Evolutionary conservation across 352 stramenopile species (phyloP).

Genomic region (Pythium phragmitis): DNA sequence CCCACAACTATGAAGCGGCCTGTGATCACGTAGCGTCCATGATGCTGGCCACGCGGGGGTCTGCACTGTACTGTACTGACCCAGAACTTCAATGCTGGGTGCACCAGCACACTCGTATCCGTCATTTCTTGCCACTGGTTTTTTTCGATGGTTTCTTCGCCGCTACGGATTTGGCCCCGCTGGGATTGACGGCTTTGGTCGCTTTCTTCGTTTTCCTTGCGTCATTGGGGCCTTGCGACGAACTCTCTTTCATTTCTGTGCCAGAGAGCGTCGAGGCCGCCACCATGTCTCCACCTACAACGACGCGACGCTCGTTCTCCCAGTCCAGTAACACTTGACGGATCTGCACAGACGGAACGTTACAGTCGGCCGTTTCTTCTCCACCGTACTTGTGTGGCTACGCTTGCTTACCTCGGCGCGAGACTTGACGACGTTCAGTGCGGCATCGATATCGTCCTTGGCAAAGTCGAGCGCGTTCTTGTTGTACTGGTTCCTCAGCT

Average conservation of each 20-base stretch:
- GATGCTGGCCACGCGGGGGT: too few species aligned
- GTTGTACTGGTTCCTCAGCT: constrained; percentile 89
- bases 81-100: too few species aligned
- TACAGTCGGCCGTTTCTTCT: background rate
- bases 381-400: background rate
- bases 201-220: constrained; percentile 13
- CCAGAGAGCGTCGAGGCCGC: constrained; percentile 1
- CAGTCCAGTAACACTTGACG: constrained; percentile 66
- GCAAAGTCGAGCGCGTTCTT: constrained; percentile 89
- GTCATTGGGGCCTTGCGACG: background rate
- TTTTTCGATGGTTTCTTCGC: background rate
- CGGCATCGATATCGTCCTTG: constrained; percentile 87
- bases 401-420: constrained; percentile 46
- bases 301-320: constrained; percentile 52
- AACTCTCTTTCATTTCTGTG: background rate
- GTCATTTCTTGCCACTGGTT: background rate
- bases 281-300: background rate
- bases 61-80: too few species aligned
- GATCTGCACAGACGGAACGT: constrained; percentile 33
- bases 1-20: too few species aligned
- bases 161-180: background rate
- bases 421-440: constrained; percentile 79
- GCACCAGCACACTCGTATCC: too few species aligned
- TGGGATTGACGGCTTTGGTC: background rate
- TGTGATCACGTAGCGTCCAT: too few species aligned